Evolutionary conservation across 352 stramenopile genomes (phyloP).

Genomic region (Pythium aphanidermatum): DNA sequence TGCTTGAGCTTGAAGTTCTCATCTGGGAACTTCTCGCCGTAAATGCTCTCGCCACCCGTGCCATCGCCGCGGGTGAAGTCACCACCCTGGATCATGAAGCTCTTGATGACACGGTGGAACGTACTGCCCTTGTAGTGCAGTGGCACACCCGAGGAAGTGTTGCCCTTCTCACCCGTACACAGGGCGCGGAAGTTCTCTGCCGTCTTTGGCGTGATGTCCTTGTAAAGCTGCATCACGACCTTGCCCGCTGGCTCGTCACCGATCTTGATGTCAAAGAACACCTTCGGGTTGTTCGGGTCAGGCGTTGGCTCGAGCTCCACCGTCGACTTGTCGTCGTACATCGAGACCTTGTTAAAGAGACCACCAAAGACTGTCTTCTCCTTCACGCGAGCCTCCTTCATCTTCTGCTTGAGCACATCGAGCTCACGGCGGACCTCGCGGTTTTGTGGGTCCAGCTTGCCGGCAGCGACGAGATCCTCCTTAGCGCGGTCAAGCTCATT

Average conservation of each 20-base stretch:
- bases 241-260: conserved; percentile 84
- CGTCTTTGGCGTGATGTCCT: conserved; percentile 95
- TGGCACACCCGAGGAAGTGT: conserved; percentile 65
- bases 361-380: conserved; percentile 96
- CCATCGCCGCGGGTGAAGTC: conserved; percentile 96
- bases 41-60: conserved; percentile 93
- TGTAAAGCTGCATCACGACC: conserved; percentile 95
- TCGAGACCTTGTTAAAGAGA: conserved; percentile 94
- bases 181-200: conserved; percentile 98
- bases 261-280: conserved; percentile 98
- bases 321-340: conserved; percentile 96
- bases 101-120: conserved; percentile 98
- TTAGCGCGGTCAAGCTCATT: conserved; percentile 86
- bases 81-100: conserved; percentile 93
- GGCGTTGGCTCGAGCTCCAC: conserved; percentile 53
- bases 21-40: conserved; percentile 93
- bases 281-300: conserved; percentile 92
- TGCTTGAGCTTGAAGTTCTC: conserved; percentile 99
- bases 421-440: conserved; percentile 76
- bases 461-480: conserved; percentile 80
- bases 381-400: conserved; percentile 90
- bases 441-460: conserved; percentile 76
- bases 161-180: conserved; percentile 97
- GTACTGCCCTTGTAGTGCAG: conserved; percentile 97
- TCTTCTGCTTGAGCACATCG: conserved; percentile 72